phyloP scores from a whole-genome alignment of 192 early-diverging fungal genomes.

The Coemansia sp. region DNA sequence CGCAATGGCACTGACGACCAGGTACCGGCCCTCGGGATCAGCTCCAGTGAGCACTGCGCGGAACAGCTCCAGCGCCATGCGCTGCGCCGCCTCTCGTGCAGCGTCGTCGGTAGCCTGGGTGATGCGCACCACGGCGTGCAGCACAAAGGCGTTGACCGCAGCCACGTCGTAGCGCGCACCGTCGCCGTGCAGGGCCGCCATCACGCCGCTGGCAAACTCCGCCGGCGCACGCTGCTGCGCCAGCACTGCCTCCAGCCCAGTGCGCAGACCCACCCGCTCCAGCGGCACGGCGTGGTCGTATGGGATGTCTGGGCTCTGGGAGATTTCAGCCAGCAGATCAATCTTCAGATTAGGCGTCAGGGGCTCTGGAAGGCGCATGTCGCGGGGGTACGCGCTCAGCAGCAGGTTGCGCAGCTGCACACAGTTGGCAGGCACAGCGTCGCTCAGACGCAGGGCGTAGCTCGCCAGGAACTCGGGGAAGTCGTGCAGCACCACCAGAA shows the following conservation, averaged over 20 bases:
- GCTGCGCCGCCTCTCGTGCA: conserved; percentile 37
- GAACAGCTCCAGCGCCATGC: conserved; percentile 81
- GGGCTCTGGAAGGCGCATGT: conserved; percentile 95
- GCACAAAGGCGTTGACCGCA: conserved; percentile 82
- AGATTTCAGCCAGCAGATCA: conserved; percentile 84
- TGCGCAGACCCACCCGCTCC: conserved; percentile 61
- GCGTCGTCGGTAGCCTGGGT: conserved; percentile 55
- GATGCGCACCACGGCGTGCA: conserved; percentile 81
- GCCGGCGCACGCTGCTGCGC: conserved; percentile 51
- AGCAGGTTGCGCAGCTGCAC: conserved; percentile 96
- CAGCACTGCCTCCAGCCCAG: conserved; percentile 74
- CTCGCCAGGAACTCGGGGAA: conserved; percentile 96
- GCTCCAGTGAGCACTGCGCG: conserved; percentile 72
- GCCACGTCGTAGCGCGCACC: conserved; percentile 68
- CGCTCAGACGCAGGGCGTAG: conserved; percentile 88
- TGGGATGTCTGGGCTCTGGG: conserved; percentile 79
- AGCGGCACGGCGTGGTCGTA: conserved; percentile 79
- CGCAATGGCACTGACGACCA: conserved; percentile 86
- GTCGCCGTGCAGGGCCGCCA: conserved; percentile 2
- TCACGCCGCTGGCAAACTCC: conserved; percentile 23
- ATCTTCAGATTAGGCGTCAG: conserved; percentile 95
- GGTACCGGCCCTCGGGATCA: conserved; percentile 69
- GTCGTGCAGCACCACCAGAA: conserved; percentile 92
- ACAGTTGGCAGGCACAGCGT: conserved; percentile 87
- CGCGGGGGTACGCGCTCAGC: conserved; percentile 92